These are phyloP conservation scores for Diplodia intermedia DNA, from an alignment of 2,329 filamentous ascomycete genomes.

Conservation along the genomic window DNA sequence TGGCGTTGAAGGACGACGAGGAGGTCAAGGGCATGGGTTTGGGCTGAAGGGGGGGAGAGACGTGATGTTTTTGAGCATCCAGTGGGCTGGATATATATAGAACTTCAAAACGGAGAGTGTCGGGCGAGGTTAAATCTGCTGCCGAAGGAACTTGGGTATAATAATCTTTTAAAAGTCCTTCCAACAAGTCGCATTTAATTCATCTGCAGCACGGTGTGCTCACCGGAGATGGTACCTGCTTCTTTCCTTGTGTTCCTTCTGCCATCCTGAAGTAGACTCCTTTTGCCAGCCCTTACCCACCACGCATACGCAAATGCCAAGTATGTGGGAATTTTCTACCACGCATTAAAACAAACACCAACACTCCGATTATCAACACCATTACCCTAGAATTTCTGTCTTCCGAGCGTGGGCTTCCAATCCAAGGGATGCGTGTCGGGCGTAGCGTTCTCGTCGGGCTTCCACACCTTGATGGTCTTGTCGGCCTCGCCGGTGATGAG, in stretches of 20 bases:
- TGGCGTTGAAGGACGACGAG: constrained; percentile 85
- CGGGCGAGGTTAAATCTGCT: neutral
- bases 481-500: constrained; percentile 95
- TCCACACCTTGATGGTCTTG: constrained; percentile 98
- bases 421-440: constrained; percentile 89
- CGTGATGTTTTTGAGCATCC: too few species aligned
- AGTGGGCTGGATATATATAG: neutral
- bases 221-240: neutral
- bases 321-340: neutral
- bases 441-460: constrained; percentile 88
- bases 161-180: neutral
- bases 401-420: constrained; percentile 82
- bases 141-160: constrained; percentile 19
- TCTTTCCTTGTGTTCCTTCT: neutral
- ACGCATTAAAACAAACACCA: neutral
- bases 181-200: neutral
- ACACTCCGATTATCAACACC: too few species aligned
- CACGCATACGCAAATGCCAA: neutral
- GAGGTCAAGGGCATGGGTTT: constrained; percentile 84
- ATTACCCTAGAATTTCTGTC: constrained; percentile 26
- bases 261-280: neutral
- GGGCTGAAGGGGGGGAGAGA: neutral
- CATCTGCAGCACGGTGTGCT: neutral
- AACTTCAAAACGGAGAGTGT: neutral
- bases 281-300: too few species aligned